Conservation (phyloP, 2,329 filamentous ascomycete genomes). For the Chlorencoelia australis region DNA sequence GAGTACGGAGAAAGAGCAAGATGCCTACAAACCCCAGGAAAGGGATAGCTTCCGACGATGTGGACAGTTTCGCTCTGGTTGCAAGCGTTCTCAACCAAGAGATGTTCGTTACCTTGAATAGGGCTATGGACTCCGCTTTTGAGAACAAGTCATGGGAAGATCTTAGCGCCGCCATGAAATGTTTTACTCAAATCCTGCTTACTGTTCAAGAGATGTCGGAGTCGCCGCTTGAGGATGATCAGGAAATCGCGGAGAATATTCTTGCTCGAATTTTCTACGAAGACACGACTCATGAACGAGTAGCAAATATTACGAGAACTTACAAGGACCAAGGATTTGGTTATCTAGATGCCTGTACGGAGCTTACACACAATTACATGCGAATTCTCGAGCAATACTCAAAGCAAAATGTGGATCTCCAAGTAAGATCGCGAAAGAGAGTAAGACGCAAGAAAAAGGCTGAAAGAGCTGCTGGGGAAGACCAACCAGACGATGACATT, state of each 20-base stretch:
- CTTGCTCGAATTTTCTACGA: constrained; percentile 98
- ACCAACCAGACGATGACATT: constrained; percentile 37
- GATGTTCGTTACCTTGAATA: constrained; percentile 82
- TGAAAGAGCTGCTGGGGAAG: constrained; percentile 35
- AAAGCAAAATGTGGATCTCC: constrained; percentile 89
- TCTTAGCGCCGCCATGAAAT: constrained; percentile 79
- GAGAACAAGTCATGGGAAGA: constrained; percentile 84
- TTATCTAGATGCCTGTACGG: constrained; percentile 85
- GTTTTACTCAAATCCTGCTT: constrained; percentile 86
- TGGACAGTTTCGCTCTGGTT: constrained; percentile 75
- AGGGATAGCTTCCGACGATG: constrained; percentile 36
- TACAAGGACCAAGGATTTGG: constrained; percentile 93
- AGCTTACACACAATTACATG: constrained; percentile 83
- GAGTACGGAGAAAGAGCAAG: constrained; percentile 54
- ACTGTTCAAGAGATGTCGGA: constrained; percentile 89
- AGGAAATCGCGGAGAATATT: constrained; percentile 96
- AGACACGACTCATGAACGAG: constrained; percentile 81
- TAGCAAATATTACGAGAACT: constrained; percentile 68
- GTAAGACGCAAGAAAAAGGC: constrained; percentile 65
- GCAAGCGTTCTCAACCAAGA: constrained; percentile 89
- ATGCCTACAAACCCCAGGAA: constrained; percentile 42
- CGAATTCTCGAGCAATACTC: constrained; percentile 88
- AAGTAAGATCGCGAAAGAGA: constrained; percentile 73
- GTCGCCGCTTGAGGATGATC: constrained; percentile 79
- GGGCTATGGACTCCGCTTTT: constrained; percentile 66